Evolutionary conservation across 192 early-diverging fungal species (phyloP), one percentile per base, ranked within the genome.

Genomic region (Fimicolochytrium jonesii): DNA sequence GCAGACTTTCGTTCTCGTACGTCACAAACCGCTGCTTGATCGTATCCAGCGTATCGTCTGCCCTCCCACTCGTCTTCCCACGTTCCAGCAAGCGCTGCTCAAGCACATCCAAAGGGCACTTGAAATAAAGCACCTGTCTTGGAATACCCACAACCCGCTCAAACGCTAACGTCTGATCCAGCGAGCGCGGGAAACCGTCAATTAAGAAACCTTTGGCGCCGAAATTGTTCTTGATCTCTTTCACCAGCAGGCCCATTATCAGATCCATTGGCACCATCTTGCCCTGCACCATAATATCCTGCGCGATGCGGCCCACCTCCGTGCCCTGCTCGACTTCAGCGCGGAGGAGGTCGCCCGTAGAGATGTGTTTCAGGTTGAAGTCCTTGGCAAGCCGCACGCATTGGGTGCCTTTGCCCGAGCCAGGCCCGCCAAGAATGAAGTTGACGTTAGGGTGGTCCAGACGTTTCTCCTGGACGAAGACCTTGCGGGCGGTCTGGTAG

Each of bases 331-430:
- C 66, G 54, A 92, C 88, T 67, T 98, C 92, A 17, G 71, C 89
- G 30, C 95, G 86, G 26, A 98, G 76, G 6, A 98, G 76, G 67
- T 97, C 95, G 31, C 95, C 95, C 28, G 94, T 91, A 36, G 93
- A 96, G 47, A 98, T 74, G 55, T 96, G 95, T 22, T 89, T 86
- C 68, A 94, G 91, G n/a, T 84, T 83, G 75, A 86, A 94, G 49
- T 95, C 92, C n/a, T 85, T 67, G 10, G 87, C 87, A 29, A 98
- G 71, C 30, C 82, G 81, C 1, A 72, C 86, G 66, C 92, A 94
- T 75, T 96, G 91, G 25, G 95, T 98, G 36, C 95, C 95, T 69
- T 97, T 97, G 54, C 94, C 94, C 56, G 53, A 25, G 3, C 6
- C 11, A 17, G 32, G 18, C 68, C 4, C 37, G 53, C 69, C 75